Conservation (phyloP, 768 basidiomycete genomes). For the Tulasnella calospora region DNA sequence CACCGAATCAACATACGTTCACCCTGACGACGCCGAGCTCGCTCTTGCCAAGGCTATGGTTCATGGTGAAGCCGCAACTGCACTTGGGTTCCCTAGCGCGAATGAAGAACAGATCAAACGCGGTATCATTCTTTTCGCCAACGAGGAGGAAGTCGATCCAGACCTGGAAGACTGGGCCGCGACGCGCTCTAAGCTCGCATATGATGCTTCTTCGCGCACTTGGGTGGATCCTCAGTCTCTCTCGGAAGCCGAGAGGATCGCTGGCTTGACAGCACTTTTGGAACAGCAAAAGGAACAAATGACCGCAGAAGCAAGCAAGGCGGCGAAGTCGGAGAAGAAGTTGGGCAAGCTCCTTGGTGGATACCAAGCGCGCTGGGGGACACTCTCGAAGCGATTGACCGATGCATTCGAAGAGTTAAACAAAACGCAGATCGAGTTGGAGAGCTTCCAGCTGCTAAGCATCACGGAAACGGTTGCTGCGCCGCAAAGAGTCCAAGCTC, state of each 20-base stretch:
- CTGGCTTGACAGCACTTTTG: constrained; percentile 60
- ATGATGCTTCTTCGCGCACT: constrained; percentile 48
- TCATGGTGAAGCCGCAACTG: constrained; percentile 70
- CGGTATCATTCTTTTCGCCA: constrained; percentile 60
- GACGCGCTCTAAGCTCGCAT: constrained; percentile 57
- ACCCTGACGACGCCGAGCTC: constrained; percentile 74
- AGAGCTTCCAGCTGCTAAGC: constrained; percentile 71
- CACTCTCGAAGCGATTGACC: constrained; percentile 56
- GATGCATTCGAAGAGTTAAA: constrained; percentile 69
- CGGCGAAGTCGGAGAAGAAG: constrained; percentile 85
- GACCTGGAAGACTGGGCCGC: constrained; percentile 53
- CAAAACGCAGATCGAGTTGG: constrained; percentile 61
- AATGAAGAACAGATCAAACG: constrained; percentile 72
- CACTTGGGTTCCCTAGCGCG: constrained; percentile 82
- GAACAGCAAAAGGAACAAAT: constrained; percentile 63
- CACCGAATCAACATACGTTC: constrained; percentile 59
- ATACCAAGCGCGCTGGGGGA: constrained; percentile 70
- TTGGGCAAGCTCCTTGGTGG: constrained; percentile 83
- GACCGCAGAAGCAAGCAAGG: constrained; percentile 73
- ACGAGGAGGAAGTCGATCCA: constrained; percentile 48
- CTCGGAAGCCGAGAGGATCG: constrained; percentile 53
- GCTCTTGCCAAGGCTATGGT: constrained; percentile 64
- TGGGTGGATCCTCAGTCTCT: constrained; percentile 68
- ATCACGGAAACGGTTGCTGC: constrained; percentile 69
- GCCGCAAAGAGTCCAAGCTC: constrained; percentile 67